Base-by-base conservation (phyloP, 2,329 filamentous ascomycete genomes). In the Trichophyton schoenleinii region DNA sequence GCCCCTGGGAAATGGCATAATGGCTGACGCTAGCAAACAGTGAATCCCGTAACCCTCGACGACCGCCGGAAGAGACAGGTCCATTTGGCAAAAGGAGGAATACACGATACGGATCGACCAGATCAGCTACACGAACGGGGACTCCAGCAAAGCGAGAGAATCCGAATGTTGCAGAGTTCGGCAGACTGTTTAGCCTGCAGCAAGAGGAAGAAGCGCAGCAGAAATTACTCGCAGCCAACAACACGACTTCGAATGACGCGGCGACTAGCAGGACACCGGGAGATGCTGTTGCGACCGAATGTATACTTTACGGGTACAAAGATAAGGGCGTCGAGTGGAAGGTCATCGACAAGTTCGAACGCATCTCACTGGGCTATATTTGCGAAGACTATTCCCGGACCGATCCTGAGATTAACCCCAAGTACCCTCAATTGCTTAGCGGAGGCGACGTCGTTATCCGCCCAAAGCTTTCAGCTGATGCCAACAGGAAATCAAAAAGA, bases 331-430 rank as follows among this genome's bases (percentile, higher is more conserved):
- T 73, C 6, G 82, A 85, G 70, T 96, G 94, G 81, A 90, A 91
- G 31, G 91, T 91, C 38, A 86, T 97, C 67, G 85, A 88, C 67
- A 89, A 89, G 75, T 97, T 88, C 76, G 92, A 96, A 77, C 83
- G 86, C 63, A 85, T 95, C 48, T 92, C 89, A 5, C 74, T 76
- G 36, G 91, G 91, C 28, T 78, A 84, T 64, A 89, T 96, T 71
- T 91, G 91, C 74, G 92, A 97, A 76, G 91, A 96, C 75, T 97
- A 97, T 74, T 85, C 91, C 7, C 86, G 92, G 64, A 86, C 88
- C 65, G 87, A 92, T n/a, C 88, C 89, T 2, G 80, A 84, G 61
- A 81, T 85, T 64, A 82, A 83, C 69, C 80, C 81, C 62, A 81
- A 87, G 62, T 92, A 87, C 77, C 87, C 77, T n/a, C 76, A 88